Evolutionary conservation across 768 basidiomycete species (phyloP).

Genomic region (Leccinum truebloodii): DNA sequence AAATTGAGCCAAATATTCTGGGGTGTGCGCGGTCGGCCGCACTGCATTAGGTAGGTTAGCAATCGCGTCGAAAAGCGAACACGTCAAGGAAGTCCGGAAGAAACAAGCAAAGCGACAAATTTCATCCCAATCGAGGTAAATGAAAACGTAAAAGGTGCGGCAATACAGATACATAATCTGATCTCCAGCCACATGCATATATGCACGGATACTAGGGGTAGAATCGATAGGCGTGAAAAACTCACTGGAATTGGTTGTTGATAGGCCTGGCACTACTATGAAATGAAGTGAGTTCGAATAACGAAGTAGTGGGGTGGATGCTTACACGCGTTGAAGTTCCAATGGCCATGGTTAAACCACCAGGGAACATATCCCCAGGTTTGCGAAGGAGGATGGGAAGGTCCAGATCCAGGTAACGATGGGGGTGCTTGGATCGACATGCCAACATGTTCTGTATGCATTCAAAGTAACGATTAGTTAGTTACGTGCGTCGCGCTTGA

Average conservation of each 20-base stretch:
- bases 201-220: neutral
- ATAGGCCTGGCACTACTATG: slow-evolving; percentile 4
- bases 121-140: neutral
- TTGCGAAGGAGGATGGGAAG: neutral
- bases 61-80: neutral
- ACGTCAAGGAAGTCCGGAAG: neutral
- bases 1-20: slow-evolving; percentile 6
- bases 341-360: slow-evolving; percentile 9
- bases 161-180: neutral
- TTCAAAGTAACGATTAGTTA: neutral
- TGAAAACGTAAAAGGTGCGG: neutral
- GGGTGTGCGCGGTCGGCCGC: slow-evolving; percentile 3
- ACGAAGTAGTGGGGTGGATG: neutral
- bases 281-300: neutral
- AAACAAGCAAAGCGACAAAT: neutral
- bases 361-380: neutral
- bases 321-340: slow-evolving; percentile 15
- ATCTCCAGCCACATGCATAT: neutral
- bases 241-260: slow-evolving; percentile 10
- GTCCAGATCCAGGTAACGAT: neutral
- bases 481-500: neutral
- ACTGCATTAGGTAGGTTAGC: slow-evolving; percentile 11
- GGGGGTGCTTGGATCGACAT: slow-evolving; percentile 15
- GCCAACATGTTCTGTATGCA: slow-evolving; percentile 15
- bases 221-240: neutral